Conservation (phyloP, 1,284 basidiomycete genomes). For the Testicularia cyperi region DNA sequence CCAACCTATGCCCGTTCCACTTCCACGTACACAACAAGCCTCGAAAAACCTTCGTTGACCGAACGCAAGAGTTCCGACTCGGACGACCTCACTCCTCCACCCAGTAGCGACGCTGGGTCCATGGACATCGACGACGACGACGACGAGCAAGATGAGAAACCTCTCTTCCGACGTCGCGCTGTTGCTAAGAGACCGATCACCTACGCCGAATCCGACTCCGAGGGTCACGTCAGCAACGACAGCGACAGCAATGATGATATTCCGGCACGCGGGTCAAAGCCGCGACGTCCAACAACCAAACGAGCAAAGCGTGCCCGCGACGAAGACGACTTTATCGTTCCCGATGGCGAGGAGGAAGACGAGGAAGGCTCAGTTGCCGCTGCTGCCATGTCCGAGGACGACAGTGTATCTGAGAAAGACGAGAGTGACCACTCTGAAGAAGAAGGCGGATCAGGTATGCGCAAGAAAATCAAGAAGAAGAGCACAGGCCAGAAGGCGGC, state of each 20-base stretch:
- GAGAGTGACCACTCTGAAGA: neutral
- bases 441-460: neutral
- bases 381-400: slow-evolving; percentile 17
- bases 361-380: slow-evolving; percentile 21
- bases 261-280: neutral
- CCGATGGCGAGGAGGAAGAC: slow-evolving; percentile 35
- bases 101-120: slow-evolving; percentile 19
- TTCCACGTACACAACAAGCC: slow-evolving; percentile 22
- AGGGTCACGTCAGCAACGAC: slow-evolving; percentile 17
- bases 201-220: slow-evolving; percentile 47
- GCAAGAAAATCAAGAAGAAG: slow-evolving; percentile 1
- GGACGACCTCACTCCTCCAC: slow-evolving; percentile 30
- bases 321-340: slow-evolving; percentile 49
- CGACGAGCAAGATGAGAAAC: slow-evolving; percentile 25
- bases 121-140: slow-evolving; percentile 28
- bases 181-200: slow-evolving; percentile 36
- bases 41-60: slow-evolving; percentile 1
- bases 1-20: slow-evolving; percentile 26
- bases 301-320: slow-evolving; percentile 24
- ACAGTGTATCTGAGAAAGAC: neutral
- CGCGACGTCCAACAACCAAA: slow-evolving; percentile 13
- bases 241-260: slow-evolving; percentile 26
- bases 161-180: slow-evolving; percentile 33
- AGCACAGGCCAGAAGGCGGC: neutral
- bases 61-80: slow-evolving; percentile 9